Percentiles rank a stretch among this genome's conserved stretches.
These are phyloP conservation scores for Aphanomyces stellatus DNA, from an alignment of 352 stramenopile species.

Conservation along the genomic window DNA sequence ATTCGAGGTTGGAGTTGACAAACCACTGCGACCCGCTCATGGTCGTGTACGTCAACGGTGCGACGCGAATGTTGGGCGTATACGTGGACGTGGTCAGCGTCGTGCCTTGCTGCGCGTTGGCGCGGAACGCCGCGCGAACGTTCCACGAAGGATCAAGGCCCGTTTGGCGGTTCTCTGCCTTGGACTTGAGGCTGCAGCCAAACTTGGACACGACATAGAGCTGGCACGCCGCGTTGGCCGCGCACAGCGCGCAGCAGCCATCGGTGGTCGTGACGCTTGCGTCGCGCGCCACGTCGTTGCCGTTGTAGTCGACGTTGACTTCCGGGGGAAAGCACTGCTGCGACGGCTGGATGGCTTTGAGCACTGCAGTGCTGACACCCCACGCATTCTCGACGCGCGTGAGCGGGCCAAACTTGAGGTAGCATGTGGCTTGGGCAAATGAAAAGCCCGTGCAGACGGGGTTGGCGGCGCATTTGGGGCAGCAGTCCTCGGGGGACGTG, in stretches of 20 bases:
- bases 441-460: neutral
- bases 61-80: neutral
- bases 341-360: neutral
- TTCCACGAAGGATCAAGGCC: neutral
- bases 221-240: neutral
- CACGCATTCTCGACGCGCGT: neutral
- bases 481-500: neutral
- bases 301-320: neutral
- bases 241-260: neutral
- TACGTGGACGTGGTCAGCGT: neutral
- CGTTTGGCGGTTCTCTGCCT: neutral
- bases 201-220: constrained; percentile 1
- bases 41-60: neutral
- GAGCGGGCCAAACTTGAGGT: neutral
- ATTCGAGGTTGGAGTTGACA: neutral
- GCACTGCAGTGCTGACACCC: neutral
- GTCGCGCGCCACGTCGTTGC: neutral
- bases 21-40: constrained; percentile 3
- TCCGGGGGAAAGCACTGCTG: neutral
- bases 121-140: neutral
- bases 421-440: neutral
- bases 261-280: neutral
- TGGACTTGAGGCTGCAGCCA: neutral
- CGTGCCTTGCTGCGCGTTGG: neutral
- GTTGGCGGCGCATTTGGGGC: neutral